Evolutionary conservation across 2,329 filamentous ascomycete genomes (phyloP).

Genomic region (Aciculosporium take): DNA sequence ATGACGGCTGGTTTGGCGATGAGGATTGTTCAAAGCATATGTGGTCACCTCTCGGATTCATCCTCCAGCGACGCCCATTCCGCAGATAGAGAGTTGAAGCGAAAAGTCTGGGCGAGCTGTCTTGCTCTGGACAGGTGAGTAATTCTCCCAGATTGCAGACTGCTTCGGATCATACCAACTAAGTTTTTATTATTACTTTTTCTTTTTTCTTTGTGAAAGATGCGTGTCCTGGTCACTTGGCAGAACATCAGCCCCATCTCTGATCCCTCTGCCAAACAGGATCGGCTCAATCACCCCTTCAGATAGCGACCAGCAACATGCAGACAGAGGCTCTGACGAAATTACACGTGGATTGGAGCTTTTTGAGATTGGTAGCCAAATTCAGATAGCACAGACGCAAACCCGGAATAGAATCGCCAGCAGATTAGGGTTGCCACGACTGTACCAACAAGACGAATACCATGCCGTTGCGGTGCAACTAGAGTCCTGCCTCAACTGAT

Average conservation of each 20-base stretch:
- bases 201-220: background rate
- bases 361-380: conserved; percentile 26
- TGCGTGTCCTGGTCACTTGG: background rate
- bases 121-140: background rate
- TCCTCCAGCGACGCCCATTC: background rate
- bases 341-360: background rate
- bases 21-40: background rate
- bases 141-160: no score
- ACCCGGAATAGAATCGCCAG: conserved; percentile 1
- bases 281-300: background rate
- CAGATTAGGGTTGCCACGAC: conserved; percentile 2
- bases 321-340: background rate
- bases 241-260: background rate
- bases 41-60: background rate
- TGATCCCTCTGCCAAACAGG: background rate
- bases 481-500: conserved; percentile 4
- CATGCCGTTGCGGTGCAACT: conserved; percentile 4
- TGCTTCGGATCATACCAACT: no score
- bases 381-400: conserved; percentile 6
- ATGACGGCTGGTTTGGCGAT: conserved; percentile 1
- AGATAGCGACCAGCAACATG: background rate
- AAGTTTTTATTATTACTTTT: no score
- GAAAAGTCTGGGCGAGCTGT: background rate
- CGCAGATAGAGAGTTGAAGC: background rate
- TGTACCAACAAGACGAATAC: conserved; percentile 5